phyloP scores from a whole-genome alignment of 2,329 filamentous ascomycete genomes.

The Monilinia polystroma region DNA sequence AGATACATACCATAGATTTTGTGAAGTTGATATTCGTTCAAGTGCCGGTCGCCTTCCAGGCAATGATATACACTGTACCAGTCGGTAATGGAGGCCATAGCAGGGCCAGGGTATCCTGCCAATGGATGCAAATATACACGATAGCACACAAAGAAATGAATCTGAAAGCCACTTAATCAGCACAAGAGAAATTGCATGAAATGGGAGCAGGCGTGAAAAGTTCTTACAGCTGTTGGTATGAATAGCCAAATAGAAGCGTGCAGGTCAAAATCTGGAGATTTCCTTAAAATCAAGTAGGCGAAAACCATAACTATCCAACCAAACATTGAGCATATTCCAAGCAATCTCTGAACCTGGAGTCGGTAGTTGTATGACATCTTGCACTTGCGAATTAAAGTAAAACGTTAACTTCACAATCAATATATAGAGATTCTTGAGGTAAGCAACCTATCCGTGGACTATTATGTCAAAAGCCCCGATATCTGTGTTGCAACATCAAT shows the following conservation, averaged over 20 bases:
- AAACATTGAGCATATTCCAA: background rate
- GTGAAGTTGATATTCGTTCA: constrained; percentile 72
- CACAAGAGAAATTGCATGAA: background rate
- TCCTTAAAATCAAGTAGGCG: background rate
- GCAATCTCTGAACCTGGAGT: background rate
- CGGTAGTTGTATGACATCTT: background rate
- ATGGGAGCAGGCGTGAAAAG: background rate
- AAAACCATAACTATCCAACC: background rate
- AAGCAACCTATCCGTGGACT: too few species aligned
- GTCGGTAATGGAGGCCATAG: constrained; percentile 61
- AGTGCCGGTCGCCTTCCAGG: constrained; percentile 70
- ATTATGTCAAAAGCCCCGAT: too few species aligned
- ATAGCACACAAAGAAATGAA: constrained; percentile 44
- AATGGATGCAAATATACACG: constrained; percentile 64
- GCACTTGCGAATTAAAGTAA: too few species aligned
- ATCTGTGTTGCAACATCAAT: too few species aligned
- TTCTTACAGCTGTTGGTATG: background rate
- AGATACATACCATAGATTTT: constrained; percentile 60
- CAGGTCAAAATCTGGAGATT: background rate
- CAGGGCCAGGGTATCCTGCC: constrained; percentile 63
- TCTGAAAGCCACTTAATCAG: background rate
- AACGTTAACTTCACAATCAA: too few species aligned
- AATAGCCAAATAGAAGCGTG: background rate
- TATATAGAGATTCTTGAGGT: too few species aligned
- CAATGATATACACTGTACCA: constrained; percentile 70